A percentile compares a stretch with the other conserved stretches of the same genome.
These are phyloP conservation scores for Solanum dulcamara DNA, from an alignment of 257 asterid genomes.

Conservation along the genomic window DNA sequence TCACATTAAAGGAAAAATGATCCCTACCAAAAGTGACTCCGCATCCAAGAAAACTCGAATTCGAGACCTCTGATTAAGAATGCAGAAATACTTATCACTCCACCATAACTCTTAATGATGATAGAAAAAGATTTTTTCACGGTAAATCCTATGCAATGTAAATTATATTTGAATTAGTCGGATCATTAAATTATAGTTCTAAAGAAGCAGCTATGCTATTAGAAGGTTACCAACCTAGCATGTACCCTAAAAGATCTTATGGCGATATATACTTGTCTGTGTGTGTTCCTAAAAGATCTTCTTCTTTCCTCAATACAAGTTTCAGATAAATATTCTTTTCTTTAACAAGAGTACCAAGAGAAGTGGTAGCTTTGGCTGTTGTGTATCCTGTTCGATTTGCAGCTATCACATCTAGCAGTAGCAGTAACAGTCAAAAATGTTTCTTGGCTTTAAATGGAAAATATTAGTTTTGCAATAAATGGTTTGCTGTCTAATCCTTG, in stretches of 20 bases:
- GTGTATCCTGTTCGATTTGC: not conserved
- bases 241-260: not conserved
- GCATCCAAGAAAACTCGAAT: too few relatives aligned
- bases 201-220: too few relatives aligned
- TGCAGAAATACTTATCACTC: rapidly evolving
- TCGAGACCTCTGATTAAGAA: too few relatives aligned
- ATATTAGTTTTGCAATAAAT: not conserved
- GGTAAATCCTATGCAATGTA: too few relatives aligned
- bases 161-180: too few relatives aligned
- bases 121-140: too few relatives aligned
- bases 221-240: not conserved
- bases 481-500: not conserved
- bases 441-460: not conserved
- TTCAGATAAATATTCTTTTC: not conserved
- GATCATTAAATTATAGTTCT: too few relatives aligned
- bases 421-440: not conserved
- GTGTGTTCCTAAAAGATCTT: not conserved
- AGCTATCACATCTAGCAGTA: not conserved
- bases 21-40: too few relatives aligned
- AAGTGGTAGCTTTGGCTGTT: not conserved
- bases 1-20: too few relatives aligned
- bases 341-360: not conserved
- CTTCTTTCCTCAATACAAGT: not conserved
- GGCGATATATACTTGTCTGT: not conserved
- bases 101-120: not conserved